Conservation (phyloP, 805 yeast species). For the Diddensiella transvaalensis region DNA sequence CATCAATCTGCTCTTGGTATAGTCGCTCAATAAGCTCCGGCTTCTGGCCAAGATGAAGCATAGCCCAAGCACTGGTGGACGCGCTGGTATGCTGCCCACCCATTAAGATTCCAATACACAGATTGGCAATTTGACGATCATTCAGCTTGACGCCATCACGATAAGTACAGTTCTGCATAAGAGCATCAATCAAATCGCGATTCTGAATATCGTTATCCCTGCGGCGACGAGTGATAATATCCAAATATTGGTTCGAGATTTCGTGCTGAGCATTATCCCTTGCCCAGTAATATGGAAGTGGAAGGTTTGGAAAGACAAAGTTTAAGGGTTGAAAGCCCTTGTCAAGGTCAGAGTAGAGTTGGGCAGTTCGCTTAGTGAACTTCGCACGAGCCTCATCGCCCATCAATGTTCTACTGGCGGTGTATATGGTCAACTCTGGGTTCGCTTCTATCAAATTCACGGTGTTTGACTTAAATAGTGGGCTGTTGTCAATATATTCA, state of each 20-base stretch:
- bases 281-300: slow-evolving; percentile 75
- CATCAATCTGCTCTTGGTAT: slow-evolving; percentile 65
- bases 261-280: slow-evolving; percentile 86
- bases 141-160: slow-evolving; percentile 94
- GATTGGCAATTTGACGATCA: slow-evolving; percentile 89
- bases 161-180: slow-evolving; percentile 78
- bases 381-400: slow-evolving; percentile 88
- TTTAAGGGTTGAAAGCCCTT: slow-evolving; percentile 95
- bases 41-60: slow-evolving; percentile 83
- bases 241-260: slow-evolving; percentile 77
- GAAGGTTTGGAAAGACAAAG: slow-evolving; percentile 92
- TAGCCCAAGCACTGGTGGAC: slow-evolving; percentile 91
- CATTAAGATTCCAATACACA: slow-evolving; percentile 93
- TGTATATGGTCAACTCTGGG: slow-evolving; percentile 93
- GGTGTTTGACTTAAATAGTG: slow-evolving; percentile 41
- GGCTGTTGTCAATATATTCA: slow-evolving; percentile 56
- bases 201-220: slow-evolving; percentile 68
- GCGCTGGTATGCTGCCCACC: slow-evolving; percentile 99
- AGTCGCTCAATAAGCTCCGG: slow-evolving; percentile 83
- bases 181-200: slow-evolving; percentile 85
- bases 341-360: slow-evolving; percentile 84
- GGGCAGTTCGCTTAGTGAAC: slow-evolving; percentile 79
- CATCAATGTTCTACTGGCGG: slow-evolving; percentile 86
- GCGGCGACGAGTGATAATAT: slow-evolving; percentile 72
- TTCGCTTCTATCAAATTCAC: slow-evolving; percentile 68